Conservation (phyloP, 805 yeast species). For the Suhomyces kilbournensis region DNA sequence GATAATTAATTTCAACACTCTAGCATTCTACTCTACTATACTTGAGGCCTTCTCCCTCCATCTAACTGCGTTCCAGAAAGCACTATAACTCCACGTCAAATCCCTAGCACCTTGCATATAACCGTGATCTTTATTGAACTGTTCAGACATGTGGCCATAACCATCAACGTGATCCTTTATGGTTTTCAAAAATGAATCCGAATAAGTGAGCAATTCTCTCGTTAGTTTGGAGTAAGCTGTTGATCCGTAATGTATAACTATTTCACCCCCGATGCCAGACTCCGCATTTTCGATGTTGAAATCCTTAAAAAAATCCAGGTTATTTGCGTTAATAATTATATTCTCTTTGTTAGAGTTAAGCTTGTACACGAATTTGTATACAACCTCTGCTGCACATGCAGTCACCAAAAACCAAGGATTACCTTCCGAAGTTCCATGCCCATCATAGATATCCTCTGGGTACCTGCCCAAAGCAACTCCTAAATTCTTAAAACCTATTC, state of each 20-base stretch:
- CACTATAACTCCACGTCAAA: conserved; percentile 88
- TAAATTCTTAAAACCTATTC: conserved; percentile 30
- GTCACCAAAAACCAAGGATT: conserved; percentile 93
- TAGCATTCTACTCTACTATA: background rate
- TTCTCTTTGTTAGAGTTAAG: conserved; percentile 39
- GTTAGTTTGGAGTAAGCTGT: conserved; percentile 47
- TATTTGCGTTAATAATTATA: conserved; percentile 36
- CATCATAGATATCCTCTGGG: conserved; percentile 90
- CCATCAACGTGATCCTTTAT: conserved; percentile 57
- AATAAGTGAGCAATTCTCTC: conserved; percentile 47
- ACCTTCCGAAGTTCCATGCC: conserved; percentile 67
- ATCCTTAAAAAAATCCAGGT: conserved; percentile 29
- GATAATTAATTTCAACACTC: background rate
- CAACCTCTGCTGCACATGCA: conserved; percentile 61
- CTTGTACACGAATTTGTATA: conserved; percentile 53
- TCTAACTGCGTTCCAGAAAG: conserved; percentile 66
- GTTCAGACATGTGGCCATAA: conserved; percentile 82
- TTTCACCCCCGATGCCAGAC: conserved; percentile 23
- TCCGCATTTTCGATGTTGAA: conserved; percentile 20
- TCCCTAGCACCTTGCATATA: conserved; percentile 84
- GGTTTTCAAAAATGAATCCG: conserved; percentile 65
- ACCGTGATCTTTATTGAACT: conserved; percentile 77
- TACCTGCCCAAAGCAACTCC: conserved; percentile 85
- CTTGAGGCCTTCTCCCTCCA: conserved; percentile 51
- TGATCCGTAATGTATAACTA: conserved; percentile 35